phyloP scores from a whole-genome alignment of 495 filamentous ascomycete species.

The Pseudoneurospora amorphoporcata region DNA sequence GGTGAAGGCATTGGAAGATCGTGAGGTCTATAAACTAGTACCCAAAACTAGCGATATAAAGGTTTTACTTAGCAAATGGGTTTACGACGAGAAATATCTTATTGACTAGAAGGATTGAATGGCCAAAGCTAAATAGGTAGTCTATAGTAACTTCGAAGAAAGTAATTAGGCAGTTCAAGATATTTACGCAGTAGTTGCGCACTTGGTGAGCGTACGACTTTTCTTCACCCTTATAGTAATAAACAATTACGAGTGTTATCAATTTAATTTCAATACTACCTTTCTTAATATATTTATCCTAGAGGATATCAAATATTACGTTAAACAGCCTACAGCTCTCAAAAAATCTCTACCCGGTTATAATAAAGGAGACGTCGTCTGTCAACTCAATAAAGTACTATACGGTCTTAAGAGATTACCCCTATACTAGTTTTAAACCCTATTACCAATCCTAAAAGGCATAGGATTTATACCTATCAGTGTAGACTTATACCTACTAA shows the following conservation, averaged over 20 bases:
- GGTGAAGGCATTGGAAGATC: neutral
- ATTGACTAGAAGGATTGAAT: neutral
- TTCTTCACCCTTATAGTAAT: neutral
- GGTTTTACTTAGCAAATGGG: neutral
- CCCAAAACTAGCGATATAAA: neutral
- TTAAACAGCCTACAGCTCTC: no score
- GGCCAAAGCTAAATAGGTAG: neutral
- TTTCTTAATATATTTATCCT: no score
- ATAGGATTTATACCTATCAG: no score
- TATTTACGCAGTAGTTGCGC: neutral
- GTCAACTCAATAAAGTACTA: neutral
- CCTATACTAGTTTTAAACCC: neutral
- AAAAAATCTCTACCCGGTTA: neutral
- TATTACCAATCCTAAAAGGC: neutral
- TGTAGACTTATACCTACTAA: neutral
- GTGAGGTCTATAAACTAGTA: neutral
- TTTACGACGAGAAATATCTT: neutral
- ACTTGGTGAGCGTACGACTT: neutral
- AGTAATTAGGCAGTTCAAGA: neutral
- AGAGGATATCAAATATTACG: no score
- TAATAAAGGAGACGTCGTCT: neutral
- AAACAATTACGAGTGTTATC: neutral
- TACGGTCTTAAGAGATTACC: neutral
- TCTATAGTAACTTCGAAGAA: slow-evolving; percentile 1
- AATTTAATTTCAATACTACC: no score